Base-by-base conservation (phyloP, 1,139 yeast species). In the Debaryomyces nepalensis region DNA sequence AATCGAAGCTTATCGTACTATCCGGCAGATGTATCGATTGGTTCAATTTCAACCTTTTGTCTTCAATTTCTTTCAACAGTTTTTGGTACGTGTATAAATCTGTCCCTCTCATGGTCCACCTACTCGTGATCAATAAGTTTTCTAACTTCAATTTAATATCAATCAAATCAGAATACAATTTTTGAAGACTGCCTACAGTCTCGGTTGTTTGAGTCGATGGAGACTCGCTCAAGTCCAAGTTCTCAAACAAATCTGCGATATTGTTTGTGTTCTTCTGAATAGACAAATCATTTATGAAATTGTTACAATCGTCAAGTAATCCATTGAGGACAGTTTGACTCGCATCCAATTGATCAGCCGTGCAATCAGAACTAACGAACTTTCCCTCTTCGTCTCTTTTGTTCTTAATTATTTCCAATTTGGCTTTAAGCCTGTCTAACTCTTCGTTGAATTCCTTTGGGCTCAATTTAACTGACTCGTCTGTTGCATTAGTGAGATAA, bases 61-160 rank as follows among this genome's bases (percentile, higher is more conserved):
- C 84, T 58, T 91, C 97, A 49, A 91, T 82, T 44, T 75, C 77
- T 54, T 82, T 83, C 49, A 91, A 70, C 49, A 74, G 75, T 56
- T 84, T 81, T 63, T 90, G 96, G 61, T 87, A 91, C 41, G 77
- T 76, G 66, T 87, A 93, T 52, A 93, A 73, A 64, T 93, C 99
- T 0, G 98, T 93, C 58, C 90, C 96, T 58, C 99, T 80, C 65
- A 93, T 73, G 2, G 98, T 91, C 99, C 99, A 93, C 62, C 98
- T 80, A 66, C 97, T 83, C 3, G 99, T 93, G 26, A 93, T 81
- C 50, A 90, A 73, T 51, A 93, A 70, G 53, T 87, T 88, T 54
- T 88, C 96, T 48, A 93, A 72, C 15, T 83, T 84, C 19, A 80
- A 73, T 62, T 89, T 88, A 53, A 89, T 73, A 34, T 77, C 80